Conservation (phyloP, 2,329 filamentous ascomycete genomes). For the Sphaerostilbella broomeana region DNA sequence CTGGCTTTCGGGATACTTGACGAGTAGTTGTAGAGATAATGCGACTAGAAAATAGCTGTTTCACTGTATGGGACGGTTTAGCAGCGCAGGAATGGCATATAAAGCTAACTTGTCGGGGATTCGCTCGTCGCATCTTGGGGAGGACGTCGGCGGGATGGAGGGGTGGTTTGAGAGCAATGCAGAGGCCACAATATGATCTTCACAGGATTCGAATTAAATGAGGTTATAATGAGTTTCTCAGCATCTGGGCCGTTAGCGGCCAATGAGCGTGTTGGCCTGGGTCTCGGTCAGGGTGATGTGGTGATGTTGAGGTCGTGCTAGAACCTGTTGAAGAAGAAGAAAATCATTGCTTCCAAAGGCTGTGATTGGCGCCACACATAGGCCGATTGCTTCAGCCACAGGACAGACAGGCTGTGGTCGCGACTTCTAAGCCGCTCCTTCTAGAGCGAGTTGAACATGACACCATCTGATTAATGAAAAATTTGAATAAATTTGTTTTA, state of each 20-base stretch:
- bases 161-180: too few species aligned
- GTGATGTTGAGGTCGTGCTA: not conserved
- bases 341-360: conserved; percentile 15
- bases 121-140: conserved; percentile 34
- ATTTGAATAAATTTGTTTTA: not conserved
- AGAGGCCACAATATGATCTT: too few species aligned
- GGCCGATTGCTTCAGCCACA: too few species aligned
- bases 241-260: too few species aligned
- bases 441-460: not conserved
- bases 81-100: conserved; percentile 41
- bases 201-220: too few species aligned
- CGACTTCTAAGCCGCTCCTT: not conserved
- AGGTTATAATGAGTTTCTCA: too few species aligned
- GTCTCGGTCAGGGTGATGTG: not conserved
- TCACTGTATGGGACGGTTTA: conserved; percentile 22
- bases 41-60: conserved; percentile 21
- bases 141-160: too few species aligned
- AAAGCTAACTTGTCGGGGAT: conserved; percentile 27
- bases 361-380: conserved; percentile 14
- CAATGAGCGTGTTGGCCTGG: too few species aligned
- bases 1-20: conserved; percentile 6
- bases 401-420: too few species aligned
- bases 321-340: conserved; percentile 2
- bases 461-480: not conserved
- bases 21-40: conserved; percentile 16